phyloP scores from a whole-genome alignment of 371 early-diverging fungal genomes.

The Syncephalis plumigaleata region DNA sequence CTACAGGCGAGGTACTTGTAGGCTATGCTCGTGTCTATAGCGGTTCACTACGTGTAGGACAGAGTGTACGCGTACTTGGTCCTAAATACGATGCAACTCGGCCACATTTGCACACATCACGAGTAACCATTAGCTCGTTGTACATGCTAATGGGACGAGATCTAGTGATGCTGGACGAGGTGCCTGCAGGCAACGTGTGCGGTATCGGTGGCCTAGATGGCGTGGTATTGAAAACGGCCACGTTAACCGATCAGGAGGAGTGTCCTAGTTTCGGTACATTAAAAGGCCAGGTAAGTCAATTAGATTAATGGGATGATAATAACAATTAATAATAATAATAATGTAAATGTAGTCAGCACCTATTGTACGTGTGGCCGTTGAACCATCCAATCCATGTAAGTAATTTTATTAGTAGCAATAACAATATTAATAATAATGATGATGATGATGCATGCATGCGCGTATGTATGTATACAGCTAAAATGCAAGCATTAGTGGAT shows the following conservation, averaged over 20 bases:
- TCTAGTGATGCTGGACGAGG: slow-evolving; percentile 56
- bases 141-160: slow-evolving; percentile 95
- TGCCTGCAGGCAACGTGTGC: slow-evolving; percentile 90
- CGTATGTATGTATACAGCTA: slow-evolving; percentile 20
- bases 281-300: background rate
- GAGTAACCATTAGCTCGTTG: slow-evolving; percentile 53
- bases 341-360: slow-evolving; percentile 34
- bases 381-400: slow-evolving; percentile 60
- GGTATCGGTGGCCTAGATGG: slow-evolving; percentile 87
- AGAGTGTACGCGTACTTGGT: slow-evolving; percentile 71
- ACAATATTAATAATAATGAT: too few relatives aligned
- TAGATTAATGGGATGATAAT: background rate
- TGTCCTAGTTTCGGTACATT: slow-evolving; percentile 8
- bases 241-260: slow-evolving; percentile 41
- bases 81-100: slow-evolving; percentile 72
- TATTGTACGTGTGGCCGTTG: slow-evolving; percentile 91
- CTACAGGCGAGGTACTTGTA: slow-evolving; percentile 36
- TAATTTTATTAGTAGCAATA: background rate
- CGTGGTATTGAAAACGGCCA: slow-evolving; percentile 79
- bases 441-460: too few relatives aligned
- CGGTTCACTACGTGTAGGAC: slow-evolving; percentile 75
- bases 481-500: slow-evolving; percentile 67
- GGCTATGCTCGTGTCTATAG: slow-evolving; percentile 90
- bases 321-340: background rate
- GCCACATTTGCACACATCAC: slow-evolving; percentile 43